Evolutionary conservation across 148 eudicot species (phyloP).

Genomic region (Suaeda aralocaspica): DNA sequence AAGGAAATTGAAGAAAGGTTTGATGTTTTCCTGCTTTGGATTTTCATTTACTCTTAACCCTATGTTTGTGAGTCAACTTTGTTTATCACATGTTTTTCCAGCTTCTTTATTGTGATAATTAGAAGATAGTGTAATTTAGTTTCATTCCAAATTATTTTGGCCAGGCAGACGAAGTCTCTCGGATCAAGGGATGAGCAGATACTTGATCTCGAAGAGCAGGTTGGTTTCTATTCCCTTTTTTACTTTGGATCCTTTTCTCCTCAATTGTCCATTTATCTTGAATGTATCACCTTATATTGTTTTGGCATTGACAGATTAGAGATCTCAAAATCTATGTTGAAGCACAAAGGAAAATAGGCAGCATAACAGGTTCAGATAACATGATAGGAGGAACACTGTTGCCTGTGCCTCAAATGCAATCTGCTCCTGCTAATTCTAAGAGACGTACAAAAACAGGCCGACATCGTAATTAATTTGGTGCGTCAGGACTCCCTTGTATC

Average conservation of each 20-base stretch:
- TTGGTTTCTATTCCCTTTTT: conserved; percentile 8
- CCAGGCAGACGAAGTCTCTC: conserved; percentile 44
- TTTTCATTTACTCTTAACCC: background rate
- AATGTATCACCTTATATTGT: background rate
- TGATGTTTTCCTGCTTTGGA: conserved; percentile 8
- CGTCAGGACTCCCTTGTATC: background rate
- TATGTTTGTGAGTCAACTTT: too few relatives aligned
- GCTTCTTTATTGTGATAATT: too few relatives aligned
- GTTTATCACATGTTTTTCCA: too few relatives aligned
- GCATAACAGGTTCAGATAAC: conserved; percentile 47
- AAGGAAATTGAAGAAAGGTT: conserved; percentile 78
- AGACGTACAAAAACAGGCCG: conserved; percentile 53
- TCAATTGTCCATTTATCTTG: background rate
- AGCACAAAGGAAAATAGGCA: conserved; percentile 62
- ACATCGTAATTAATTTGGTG: conserved; percentile 30
- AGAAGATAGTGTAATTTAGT: background rate
- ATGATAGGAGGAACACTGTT: conserved; percentile 80
- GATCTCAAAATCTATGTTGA: conserved; percentile 66
- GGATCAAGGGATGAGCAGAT: conserved; percentile 52
- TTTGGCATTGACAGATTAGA: conserved; percentile 52
- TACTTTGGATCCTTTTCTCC: background rate
- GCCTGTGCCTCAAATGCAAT: conserved; percentile 54
- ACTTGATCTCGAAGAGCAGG: conserved; percentile 87
- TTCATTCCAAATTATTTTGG: background rate
- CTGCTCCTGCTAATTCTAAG: conserved; percentile 39